Conservation (phyloP, 106 monocot genomes). For the Platanthera zijinensis region DNA sequence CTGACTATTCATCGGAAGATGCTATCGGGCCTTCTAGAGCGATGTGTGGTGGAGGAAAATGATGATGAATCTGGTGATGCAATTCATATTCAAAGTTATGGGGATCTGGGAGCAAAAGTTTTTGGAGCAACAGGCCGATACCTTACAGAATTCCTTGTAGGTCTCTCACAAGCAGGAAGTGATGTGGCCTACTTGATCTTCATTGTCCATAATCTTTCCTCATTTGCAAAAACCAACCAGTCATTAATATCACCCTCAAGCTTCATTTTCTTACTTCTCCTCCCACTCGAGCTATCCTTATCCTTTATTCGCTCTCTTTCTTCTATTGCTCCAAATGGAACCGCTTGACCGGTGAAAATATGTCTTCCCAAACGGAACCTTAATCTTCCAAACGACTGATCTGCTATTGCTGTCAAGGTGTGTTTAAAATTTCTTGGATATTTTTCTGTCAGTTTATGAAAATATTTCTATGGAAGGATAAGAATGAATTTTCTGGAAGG, state of each 20-base stretch:
- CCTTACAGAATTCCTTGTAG: slow-evolving; percentile 67
- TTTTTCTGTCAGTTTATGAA: neutral
- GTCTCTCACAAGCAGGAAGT: slow-evolving; percentile 75
- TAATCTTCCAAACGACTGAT: slow-evolving; percentile 79
- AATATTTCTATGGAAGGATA: neutral
- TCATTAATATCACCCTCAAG: slow-evolving; percentile 26
- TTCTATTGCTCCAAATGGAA: slow-evolving; percentile 58
- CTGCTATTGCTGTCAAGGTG: slow-evolving; percentile 67
- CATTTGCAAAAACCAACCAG: slow-evolving; percentile 18
- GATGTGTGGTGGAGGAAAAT: slow-evolving; percentile 21
- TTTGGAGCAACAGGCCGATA: slow-evolving; percentile 57
- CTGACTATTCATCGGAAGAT: too few relatives aligned
- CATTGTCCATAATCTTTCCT: slow-evolving; percentile 84
- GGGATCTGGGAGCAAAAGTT: slow-evolving; percentile 72
- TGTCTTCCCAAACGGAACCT: too few relatives aligned
- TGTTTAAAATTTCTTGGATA: neutral
- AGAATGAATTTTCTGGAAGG: neutral
- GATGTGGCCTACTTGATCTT: slow-evolving; percentile 84
- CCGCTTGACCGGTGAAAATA: too few relatives aligned
- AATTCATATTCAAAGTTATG: slow-evolving; percentile 42
- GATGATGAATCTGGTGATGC: slow-evolving; percentile 13
- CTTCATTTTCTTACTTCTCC: slow-evolving; percentile 66
- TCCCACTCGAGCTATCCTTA: slow-evolving; percentile 59
- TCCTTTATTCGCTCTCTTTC: slow-evolving; percentile 78
- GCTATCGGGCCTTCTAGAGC: too few relatives aligned